Base-by-base conservation (phyloP, 176 grass and related monocot genomes). In the Echinochloa phyllopogon region DNA sequence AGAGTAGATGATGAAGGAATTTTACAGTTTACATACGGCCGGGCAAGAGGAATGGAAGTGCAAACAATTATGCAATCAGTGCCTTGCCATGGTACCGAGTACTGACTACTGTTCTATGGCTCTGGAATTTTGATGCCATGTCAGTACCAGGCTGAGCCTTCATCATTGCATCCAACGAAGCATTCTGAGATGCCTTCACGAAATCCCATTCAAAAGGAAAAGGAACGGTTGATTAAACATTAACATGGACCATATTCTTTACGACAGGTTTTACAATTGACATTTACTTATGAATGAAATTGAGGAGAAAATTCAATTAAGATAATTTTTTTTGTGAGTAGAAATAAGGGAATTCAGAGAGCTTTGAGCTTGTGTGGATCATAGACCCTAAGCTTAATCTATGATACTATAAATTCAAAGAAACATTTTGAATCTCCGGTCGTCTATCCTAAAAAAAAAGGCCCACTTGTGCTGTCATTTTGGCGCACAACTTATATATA, bases 81-180 rank as follows among this genome's bases (percentile, higher is more conserved):
- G 23, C 9, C 29, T 7, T 75, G 56, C 12, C 42, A 38, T 74
- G 41, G 42, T 38, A 63, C 69, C 6, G 21, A n/a, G n/a, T 20
- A 69, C 14, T 63, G 69, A 5, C 27, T 16, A 73, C 43, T 74
- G 69, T 74, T 83, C 29, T 69, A 53, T 75, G 58, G 58, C 53
- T 84, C 59, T 84, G 73, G 59, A 74, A 40, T 20, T 83, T 17
- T 63, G 20, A 39, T 23, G 70, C 10, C 7, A 74, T 63, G n/a
- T 13, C 55, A 25, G 69, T 63, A 74, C 56, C 21, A 63, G 56
- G 18, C 37, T 75, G 82, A 76, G 64, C 36, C 29, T 55, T 69
- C 59, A 65, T 75, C 70, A 75, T 74, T 75, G 82, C 59, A 29
- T 23, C 72, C 82, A 75, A 52, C 59, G 18, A 75, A 40, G 45